Conservation (phyloP, 2,329 filamentous ascomycete species). For the Diaporthe vaccinii region DNA sequence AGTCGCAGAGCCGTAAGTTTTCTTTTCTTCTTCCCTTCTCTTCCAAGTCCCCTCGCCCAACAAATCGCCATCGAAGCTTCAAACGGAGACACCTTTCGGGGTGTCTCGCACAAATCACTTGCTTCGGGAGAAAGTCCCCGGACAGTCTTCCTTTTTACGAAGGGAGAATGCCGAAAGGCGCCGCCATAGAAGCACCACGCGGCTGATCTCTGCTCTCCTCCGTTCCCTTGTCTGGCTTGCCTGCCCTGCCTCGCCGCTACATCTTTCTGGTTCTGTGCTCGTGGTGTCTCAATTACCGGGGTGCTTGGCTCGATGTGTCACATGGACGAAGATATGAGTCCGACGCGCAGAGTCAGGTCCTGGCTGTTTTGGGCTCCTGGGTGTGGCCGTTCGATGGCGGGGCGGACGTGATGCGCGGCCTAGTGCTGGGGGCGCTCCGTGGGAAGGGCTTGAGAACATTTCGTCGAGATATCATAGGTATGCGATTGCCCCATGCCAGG, state of each 20-base stretch:
- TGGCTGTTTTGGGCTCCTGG: conserved; percentile 43
- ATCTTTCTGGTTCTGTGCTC: conserved; percentile 47
- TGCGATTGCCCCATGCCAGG: conserved; percentile 83
- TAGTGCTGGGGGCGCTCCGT: conserved; percentile 56
- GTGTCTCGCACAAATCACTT: conserved; percentile 50
- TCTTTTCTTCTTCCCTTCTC: conserved; percentile 47
- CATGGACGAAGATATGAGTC: conserved; percentile 93
- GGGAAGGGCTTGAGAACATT: conserved; percentile 70
- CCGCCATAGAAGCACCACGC: conserved; percentile 98
- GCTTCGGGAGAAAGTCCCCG: conserved; percentile 99
- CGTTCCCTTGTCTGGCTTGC: conserved; percentile 55
- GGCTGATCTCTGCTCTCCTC: conserved; percentile 81
- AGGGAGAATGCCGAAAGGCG: conserved; percentile 89
- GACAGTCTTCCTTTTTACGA: conserved; percentile 70
- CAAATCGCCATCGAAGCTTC: conserved; percentile 99
- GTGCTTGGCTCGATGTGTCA: conserved; percentile 50
- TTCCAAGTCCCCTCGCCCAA: conserved; percentile 86
- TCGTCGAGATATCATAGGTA: conserved; percentile 98
- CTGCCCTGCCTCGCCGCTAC: conserved; percentile 48
- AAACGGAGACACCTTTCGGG: conserved; percentile 76
- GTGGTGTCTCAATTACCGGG: conserved; percentile 12
- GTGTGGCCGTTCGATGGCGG: conserved; percentile 55
- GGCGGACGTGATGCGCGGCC: conserved; percentile 54
- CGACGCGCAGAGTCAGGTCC: conserved; percentile 59
- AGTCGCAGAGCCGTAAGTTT: conserved; percentile 41